phyloP scores from a whole-genome alignment of 2,329 filamentous ascomycete species.

The Fusarium temperatum region DNA sequence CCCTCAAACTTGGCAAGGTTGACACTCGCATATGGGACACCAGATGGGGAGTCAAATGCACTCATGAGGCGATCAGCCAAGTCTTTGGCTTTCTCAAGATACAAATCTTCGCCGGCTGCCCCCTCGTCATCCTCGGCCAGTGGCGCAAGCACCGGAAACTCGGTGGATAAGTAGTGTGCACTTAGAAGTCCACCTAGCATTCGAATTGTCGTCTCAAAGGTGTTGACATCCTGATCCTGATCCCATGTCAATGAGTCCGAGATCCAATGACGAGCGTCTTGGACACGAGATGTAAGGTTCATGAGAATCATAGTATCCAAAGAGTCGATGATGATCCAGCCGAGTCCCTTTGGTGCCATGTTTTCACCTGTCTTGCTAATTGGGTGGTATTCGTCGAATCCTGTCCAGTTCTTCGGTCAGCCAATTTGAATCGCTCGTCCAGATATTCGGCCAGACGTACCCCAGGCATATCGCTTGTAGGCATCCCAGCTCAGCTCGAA shows the following conservation, averaged over 20 bases:
- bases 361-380: constrained; percentile 79
- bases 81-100: constrained; percentile 94
- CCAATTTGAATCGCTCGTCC: not conserved
- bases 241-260: constrained; percentile 83
- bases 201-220: constrained; percentile 96
- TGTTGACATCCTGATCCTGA: constrained; percentile 94
- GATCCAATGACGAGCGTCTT: constrained; percentile 90
- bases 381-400: constrained; percentile 88
- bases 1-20: constrained; percentile 82
- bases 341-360: constrained; percentile 89
- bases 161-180: constrained; percentile 92
- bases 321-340: constrained; percentile 98
- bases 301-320: constrained; percentile 98
- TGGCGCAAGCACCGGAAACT: constrained; percentile 81
- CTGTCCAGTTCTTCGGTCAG: constrained; percentile 52
- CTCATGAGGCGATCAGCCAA: constrained; percentile 86
- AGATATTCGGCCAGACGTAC: constrained; percentile 59
- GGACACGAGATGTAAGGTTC: constrained; percentile 89
- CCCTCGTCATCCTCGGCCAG: constrained; percentile 76
- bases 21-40: constrained; percentile 89
- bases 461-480: constrained; percentile 94
- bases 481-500: constrained; percentile 93
- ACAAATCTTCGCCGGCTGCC: constrained; percentile 84
- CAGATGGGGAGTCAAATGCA: constrained; percentile 87
- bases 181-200: constrained; percentile 95